Evolutionary conservation across 225 moss, liverwort and hornwort species (phyloP), one percentile per base, ranked within the genome.

Genomic region (Anthoceros angustus): DNA sequence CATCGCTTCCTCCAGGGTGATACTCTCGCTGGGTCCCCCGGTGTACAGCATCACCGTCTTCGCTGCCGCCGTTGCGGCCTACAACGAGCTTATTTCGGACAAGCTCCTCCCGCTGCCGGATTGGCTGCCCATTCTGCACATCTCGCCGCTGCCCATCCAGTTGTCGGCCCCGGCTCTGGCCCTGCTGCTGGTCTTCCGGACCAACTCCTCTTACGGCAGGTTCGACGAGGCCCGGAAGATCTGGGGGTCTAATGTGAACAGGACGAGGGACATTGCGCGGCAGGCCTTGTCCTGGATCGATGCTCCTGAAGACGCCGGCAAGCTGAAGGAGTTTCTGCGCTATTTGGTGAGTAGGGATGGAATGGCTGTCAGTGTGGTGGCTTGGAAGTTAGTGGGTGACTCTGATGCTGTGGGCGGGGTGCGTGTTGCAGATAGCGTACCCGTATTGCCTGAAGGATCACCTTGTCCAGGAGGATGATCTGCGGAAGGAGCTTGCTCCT

Each of bases 391-490:
- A 1, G 46, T 48, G 46, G 18, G 46, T 48, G 12, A 12, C 2
- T 16, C 45, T 46, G 45, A 11, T 46, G 45, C 16, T 5, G 8
- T 55, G 12, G 10, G 0, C 7, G 8, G 5, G 18, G 0, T 20
- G 55, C 5, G 4, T 55, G 55, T 20, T 2, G 18, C 55, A 55
- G 55, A 55, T 81, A 43, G 78, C 74, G 10, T 79, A 84, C 66
- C 71, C 77, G 7, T 84, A 74, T 50, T 78, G 79, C 39, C 24
- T 86, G 71, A 86, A 79, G 70, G 76, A 72, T 4, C 86, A 92
- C 66, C 49, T 87, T 8, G 78, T 74, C 11, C 60, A 8, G 0
- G 77, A 77, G 40, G 70, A 72, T 0, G 63, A 66, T 2, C 40
- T 83, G 40, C 70, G 60, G 0, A 23, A 61, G 0, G 55, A 55